Base-by-base conservation (phyloP, 768 basidiomycete species). In the Hygrophorus pudorinus region DNA sequence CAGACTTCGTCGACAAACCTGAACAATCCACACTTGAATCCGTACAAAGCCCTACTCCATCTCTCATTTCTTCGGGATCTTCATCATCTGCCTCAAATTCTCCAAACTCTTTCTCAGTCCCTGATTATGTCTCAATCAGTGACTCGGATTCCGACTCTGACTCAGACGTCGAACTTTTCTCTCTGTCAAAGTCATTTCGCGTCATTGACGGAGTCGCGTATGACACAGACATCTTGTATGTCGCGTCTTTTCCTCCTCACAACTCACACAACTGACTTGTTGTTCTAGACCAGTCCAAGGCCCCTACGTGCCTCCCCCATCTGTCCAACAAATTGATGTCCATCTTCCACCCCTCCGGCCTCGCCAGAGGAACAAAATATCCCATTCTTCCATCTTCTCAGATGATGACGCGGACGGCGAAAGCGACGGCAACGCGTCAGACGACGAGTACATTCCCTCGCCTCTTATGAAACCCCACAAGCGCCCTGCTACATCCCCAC, bases 401-500 rank as follows among this genome's bases (percentile, higher is more conserved):
- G 27, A 41, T 14, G 40, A 41, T 4, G 27, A 41, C 24, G 24
- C 7, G 21, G 44, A 28, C 11, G 36, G 31, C 2, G 28, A 40
- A 17, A 11, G 17, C 21, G 46, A 41, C 12, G 17, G 9, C 35
- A 12, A 36, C n/a, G 44, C 16, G 17, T 18, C 51, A 11, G 49
- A 51, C 40, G 51, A 51, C 42, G 49, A 51, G 30, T 49, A 47
- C 12, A n/a, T 27, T 18, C 45, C 38, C 1, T 32, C 31, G 12
- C 30, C 30, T 0, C 38, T 17, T 12, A 5, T 11, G 6, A 12
- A 4, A 14, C 24, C 38, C n/a, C 38, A 17, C 18, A 39, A 29
- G 24, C 27, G 28, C 13, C 20, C 21, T 28, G n/a, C 39, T 14
- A 9, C 39, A 11, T 17, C 39, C 39, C 20, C 4, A 16, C 37